Evolutionary conservation across 176 grass and related monocot species (phyloP).

Genomic region (Dendrocalamus sinicus): DNA sequence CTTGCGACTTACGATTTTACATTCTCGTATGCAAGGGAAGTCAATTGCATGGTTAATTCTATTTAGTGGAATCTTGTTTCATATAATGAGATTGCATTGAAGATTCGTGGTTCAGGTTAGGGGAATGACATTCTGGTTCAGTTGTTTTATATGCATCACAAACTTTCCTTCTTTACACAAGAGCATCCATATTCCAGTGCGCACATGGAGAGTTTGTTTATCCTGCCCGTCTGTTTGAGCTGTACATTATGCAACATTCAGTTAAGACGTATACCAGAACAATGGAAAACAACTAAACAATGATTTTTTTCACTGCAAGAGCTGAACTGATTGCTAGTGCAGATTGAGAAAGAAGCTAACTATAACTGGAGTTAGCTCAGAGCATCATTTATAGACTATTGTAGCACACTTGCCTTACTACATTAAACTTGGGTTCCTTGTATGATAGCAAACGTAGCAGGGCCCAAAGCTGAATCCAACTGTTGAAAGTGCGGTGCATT

Average conservation of each 20-base stretch:
- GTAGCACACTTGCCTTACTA: background rate
- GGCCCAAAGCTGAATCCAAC: slow-evolving; percentile 4
- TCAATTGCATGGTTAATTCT: background rate
- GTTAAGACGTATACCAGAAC: background rate
- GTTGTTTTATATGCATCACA: slow-evolving; percentile 17
- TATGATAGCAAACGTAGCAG: slow-evolving; percentile 23
- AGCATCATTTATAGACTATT: slow-evolving; percentile 15
- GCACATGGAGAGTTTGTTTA: background rate
- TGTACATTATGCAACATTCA: background rate
- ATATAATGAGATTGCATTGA: background rate
- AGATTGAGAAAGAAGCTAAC: slow-evolving; percentile 28
- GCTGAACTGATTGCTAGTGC: slow-evolving; percentile 29
- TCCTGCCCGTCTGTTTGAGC: background rate
- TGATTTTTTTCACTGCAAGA: background rate
- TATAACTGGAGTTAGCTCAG: slow-evolving; percentile 14
- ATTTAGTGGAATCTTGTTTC: background rate
- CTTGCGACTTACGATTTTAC: background rate
- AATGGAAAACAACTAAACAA: background rate
- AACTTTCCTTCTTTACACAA: background rate
- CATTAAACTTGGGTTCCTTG: slow-evolving; percentile 22
- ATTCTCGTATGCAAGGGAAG: background rate
- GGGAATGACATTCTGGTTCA: background rate
- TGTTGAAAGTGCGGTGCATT: slow-evolving; percentile 22
- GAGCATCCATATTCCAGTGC: background rate
- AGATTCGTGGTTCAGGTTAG: background rate